phyloP scores from a whole-genome alignment of 1,139 yeast species.

The Pichia terricola region DNA sequence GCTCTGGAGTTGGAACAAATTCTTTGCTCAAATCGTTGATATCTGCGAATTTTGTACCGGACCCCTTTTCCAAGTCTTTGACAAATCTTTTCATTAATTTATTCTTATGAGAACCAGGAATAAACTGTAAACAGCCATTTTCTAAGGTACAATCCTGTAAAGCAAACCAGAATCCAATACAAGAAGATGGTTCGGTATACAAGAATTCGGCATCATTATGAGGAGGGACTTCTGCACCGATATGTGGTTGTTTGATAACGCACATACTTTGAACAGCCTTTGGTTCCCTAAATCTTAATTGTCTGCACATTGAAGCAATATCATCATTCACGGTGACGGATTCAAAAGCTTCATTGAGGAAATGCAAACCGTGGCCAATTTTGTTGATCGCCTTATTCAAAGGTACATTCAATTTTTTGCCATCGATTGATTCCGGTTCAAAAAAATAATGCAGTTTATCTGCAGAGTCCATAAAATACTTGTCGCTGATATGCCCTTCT shows the following conservation, averaged over 20 bases:
- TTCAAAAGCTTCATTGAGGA: conserved; percentile 39
- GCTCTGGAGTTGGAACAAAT: conserved; percentile 9
- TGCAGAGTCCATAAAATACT: conserved; percentile 59
- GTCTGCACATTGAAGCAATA: conserved; percentile 42
- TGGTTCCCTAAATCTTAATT: conserved; percentile 52
- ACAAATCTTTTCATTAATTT: conserved; percentile 62
- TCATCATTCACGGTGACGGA: conserved; percentile 42
- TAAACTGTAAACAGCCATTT: conserved; percentile 64
- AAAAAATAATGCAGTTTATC: conserved; percentile 64
- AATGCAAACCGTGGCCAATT: conserved; percentile 72
- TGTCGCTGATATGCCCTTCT: conserved; percentile 56
- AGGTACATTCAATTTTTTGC: conserved; percentile 35
- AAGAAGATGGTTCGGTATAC: conserved; percentile 61
- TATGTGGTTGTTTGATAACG: conserved; percentile 68
- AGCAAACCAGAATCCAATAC: conserved; percentile 79
- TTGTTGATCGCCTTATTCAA: conserved; percentile 58
- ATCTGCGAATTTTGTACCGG: conserved; percentile 43
- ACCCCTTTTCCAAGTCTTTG: conserved; percentile 34
- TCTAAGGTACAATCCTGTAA: conserved; percentile 58
- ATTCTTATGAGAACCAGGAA: conserved; percentile 67
- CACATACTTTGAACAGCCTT: conserved; percentile 72
- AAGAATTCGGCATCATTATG: conserved; percentile 73
- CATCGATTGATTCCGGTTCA: conserved; percentile 64
- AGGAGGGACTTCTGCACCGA: conserved; percentile 69
- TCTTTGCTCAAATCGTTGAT: conserved; percentile 15